Evolutionary conservation across 768 basidiomycete species (phyloP).

Genomic region (Termitomyces sp.): DNA sequence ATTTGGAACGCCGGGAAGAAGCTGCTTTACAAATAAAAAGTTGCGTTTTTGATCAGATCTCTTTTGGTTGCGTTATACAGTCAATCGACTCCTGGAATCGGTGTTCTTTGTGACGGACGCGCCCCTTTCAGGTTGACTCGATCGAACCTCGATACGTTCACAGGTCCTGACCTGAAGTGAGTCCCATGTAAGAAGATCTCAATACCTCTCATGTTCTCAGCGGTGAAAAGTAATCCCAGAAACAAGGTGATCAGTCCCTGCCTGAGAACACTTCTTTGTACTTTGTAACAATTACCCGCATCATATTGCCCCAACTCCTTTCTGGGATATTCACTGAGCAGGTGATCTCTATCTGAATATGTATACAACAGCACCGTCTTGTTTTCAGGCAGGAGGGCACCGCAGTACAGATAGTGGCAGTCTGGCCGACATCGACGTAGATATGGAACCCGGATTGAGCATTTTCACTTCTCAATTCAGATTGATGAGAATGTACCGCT

Average conservation of each 20-base stretch:
- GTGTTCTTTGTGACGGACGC: slow-evolving; percentile 49
- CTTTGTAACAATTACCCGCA: slow-evolving; percentile 21
- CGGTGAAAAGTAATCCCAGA: slow-evolving; percentile 48
- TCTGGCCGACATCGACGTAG: slow-evolving; percentile 27
- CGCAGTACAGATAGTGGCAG: slow-evolving; percentile 51
- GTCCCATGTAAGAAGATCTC: slow-evolving; percentile 13
- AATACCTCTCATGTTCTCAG: slow-evolving; percentile 21
- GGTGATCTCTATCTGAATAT: too few species aligned
- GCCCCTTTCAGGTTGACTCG: slow-evolving; percentile 37
- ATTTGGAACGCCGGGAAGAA: not conserved
- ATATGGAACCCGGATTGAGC: slow-evolving; percentile 32
- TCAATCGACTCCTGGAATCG: slow-evolving; percentile 5
- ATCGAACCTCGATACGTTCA: slow-evolving; percentile 36
- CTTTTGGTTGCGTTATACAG: not conserved
- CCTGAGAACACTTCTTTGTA: slow-evolving; percentile 27
- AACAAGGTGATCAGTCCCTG: slow-evolving; percentile 25
- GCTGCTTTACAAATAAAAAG: not conserved
- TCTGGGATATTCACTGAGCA: slow-evolving; percentile 55
- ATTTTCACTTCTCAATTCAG: slow-evolving; percentile 32
- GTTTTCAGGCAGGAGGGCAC: slow-evolving; percentile 36
- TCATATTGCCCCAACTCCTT: slow-evolving; percentile 35
- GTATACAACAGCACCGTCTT: slow-evolving; percentile 58
- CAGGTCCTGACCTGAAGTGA: slow-evolving; percentile 51
- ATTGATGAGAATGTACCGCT: slow-evolving; percentile 34
- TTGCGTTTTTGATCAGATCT: not conserved